Evolutionary conservation across 2,329 filamentous ascomycete species (phyloP).

Genomic region (Aspergillus ruber): DNA sequence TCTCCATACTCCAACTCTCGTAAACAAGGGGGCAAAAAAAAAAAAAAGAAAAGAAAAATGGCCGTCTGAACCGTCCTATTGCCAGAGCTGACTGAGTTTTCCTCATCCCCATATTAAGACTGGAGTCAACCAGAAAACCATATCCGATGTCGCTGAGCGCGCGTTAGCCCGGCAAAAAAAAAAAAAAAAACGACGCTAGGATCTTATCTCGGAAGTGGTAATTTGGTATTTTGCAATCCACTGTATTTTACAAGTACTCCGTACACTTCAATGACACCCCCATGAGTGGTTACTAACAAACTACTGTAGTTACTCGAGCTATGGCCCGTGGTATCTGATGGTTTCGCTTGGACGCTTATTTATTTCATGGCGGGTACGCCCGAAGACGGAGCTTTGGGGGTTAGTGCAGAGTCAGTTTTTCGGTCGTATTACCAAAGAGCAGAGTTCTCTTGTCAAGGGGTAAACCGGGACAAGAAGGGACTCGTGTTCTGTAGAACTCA

Average conservation of each 20-base stretch:
- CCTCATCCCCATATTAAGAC: background rate
- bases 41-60: background rate
- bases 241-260: background rate
- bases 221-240: background rate
- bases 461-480: too few relatives aligned
- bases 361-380: background rate
- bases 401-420: too few relatives aligned
- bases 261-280: background rate
- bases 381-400: background rate
- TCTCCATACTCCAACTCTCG: too few relatives aligned
- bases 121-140: background rate
- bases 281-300: background rate
- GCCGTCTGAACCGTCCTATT: background rate
- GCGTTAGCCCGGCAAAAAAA: conserved; percentile 5
- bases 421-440: too few relatives aligned
- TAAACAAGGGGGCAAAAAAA: background rate
- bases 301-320: too few relatives aligned
- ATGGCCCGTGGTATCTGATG: too few relatives aligned
- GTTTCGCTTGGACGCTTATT: background rate
- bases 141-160: conserved; percentile 17
- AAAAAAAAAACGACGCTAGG: conserved; percentile 11
- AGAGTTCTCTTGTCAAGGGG: too few relatives aligned
- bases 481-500: too few relatives aligned
- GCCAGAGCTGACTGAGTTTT: background rate
- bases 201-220: conserved; percentile 18